These are phyloP conservation scores for Globisporangium spiculum DNA, from an alignment of 352 stramenopile species.

Conservation along the genomic window DNA sequence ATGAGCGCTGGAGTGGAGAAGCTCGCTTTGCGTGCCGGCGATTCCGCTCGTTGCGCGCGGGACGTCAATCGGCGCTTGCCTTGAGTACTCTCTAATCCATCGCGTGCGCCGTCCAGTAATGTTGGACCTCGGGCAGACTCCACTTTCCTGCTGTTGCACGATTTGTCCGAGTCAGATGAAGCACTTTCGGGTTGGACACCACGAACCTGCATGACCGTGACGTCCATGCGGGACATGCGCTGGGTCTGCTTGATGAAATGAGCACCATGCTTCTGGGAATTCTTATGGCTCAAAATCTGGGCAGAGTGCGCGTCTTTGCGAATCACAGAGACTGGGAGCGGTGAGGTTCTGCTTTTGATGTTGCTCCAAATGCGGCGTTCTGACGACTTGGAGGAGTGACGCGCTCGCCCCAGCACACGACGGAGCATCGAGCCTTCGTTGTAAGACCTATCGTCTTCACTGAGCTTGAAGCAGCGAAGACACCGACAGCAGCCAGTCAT, in stretches of 20 bases:
- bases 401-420: constrained; percentile 13
- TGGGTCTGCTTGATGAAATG: constrained; percentile 72
- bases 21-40: background rate
- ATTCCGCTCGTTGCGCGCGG: background rate
- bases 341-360: constrained; percentile 30
- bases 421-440: constrained; percentile 20
- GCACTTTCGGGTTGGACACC: background rate
- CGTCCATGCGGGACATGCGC: constrained; percentile 48
- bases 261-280: constrained; percentile 60
- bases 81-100: background rate
- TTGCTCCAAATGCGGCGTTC: constrained; percentile 12
- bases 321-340: constrained; percentile 65
- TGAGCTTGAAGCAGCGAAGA: constrained; percentile 4
- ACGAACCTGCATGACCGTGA: constrained; percentile 18
- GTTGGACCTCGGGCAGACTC: background rate
- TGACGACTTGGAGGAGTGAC: constrained; percentile 11
- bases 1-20: background rate
- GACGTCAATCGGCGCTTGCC: constrained; percentile 1
- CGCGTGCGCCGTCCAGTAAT: background rate
- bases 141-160: constrained; percentile 3
- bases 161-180: background rate
- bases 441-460: background rate
- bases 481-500: constrained; percentile 25
- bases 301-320: constrained; percentile 58
- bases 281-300: constrained; percentile 74